Base-by-base conservation (phyloP, 257 asterid species). In the Voacanga thouarsii region DNA sequence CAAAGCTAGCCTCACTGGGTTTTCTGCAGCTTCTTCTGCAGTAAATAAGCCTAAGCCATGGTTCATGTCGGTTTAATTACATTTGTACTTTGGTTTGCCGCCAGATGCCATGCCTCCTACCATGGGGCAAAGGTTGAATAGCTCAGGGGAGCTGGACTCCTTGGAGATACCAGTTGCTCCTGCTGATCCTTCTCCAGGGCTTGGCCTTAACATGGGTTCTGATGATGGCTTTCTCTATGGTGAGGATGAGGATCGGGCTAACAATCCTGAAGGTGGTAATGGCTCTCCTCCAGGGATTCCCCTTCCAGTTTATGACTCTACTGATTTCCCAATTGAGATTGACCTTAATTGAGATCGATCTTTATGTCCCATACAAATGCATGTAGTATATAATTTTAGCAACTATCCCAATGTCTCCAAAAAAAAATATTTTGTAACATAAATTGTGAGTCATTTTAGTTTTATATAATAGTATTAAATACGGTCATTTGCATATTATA, bases 21-120 rank as follows among this genome's bases (percentile, higher is more conserved):
- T 60, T 60, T 47, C 77, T 6, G 95, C 93, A 63, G 90, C 93
- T 75, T 89, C 86, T 57, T 75, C 86, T 59, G 85, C 86, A 14
- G 82, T 77, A n/a, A 86, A 55, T 55, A 55, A 55, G 43, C 19
- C 65, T 64, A 55, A 55, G 66, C 93, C 93, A 3, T 45, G 30
- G 80, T 83, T 84, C 39, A 90, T 83, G n/a, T 87, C 88, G 15
- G 95, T 90, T 26, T 75, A n/a, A n/a, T n/a, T n/a, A n/a, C n/a
- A n/a, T n/a, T n/a, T n/a, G n/a, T n/a, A 19, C 21, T 5, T 51
- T 51, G 57, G 57, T 7, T 19, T 19, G 9, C 19, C 21, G 15
- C 15, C 5, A 16, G 1, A 19, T 1, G 3, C 19, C 12, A 15
- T 5, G 15, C 57, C 57, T 49, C 11, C 11, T 6, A 12, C 19